Conservation (phyloP, 805 yeast genomes). For the Ogataea zsoltii region DNA sequence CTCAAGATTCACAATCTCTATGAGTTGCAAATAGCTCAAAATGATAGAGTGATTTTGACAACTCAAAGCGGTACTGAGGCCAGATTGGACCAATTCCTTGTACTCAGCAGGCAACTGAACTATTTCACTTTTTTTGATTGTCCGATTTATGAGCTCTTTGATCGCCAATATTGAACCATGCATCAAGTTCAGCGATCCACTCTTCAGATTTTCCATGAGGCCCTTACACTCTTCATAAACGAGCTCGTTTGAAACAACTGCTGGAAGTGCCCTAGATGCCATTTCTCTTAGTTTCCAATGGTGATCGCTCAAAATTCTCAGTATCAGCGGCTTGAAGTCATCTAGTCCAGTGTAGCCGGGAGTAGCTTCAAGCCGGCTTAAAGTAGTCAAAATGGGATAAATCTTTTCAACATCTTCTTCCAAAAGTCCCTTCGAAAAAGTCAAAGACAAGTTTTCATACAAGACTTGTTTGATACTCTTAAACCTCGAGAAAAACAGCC, state of each 20-base stretch:
- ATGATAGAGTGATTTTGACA: conserved; percentile 24
- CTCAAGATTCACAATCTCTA: background rate
- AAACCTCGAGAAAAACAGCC: conserved; percentile 70
- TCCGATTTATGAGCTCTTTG: conserved; percentile 33
- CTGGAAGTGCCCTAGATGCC: conserved; percentile 71
- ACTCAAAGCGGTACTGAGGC: conserved; percentile 19
- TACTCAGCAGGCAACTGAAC: conserved; percentile 19
- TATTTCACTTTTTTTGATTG: conserved; percentile 27
- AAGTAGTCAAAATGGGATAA: conserved; percentile 73
- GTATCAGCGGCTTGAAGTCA: conserved; percentile 52
- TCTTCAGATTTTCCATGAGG: conserved; percentile 8
- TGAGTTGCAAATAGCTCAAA: conserved; percentile 25
- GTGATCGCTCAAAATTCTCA: conserved; percentile 48
- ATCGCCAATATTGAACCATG: conserved; percentile 65
- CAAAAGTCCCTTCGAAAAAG: conserved; percentile 26
- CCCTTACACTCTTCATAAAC: conserved; percentile 30
- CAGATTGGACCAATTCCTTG: conserved; percentile 31
- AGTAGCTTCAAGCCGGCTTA: conserved; percentile 67
- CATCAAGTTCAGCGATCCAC: conserved; percentile 40
- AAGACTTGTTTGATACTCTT: conserved; percentile 53
- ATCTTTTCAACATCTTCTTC: conserved; percentile 53
- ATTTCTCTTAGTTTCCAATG: conserved; percentile 87
- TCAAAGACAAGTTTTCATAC: conserved; percentile 39
- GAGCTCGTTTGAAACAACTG: conserved; percentile 41
- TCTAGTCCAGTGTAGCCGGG: conserved; percentile 53